Conservation (phyloP, 495 filamentous ascomycete genomes). For the Aspergillus kassunensis region DNA sequence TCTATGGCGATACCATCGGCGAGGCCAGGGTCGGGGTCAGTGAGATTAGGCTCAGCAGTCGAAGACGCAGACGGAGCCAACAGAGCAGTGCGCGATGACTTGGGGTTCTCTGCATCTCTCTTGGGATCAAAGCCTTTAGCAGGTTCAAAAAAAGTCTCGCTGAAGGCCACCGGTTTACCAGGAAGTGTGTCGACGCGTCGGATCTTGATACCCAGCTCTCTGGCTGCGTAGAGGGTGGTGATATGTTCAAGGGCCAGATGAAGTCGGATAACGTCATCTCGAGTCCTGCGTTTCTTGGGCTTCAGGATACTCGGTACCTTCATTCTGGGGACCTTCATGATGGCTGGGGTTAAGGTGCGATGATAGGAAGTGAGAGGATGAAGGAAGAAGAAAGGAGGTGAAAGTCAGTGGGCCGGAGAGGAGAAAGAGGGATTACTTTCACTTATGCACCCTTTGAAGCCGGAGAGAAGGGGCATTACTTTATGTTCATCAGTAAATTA, state of each 20-base stretch:
- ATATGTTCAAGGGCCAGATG: not conserved
- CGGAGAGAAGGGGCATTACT: too few relatives aligned
- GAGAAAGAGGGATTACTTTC: too few relatives aligned
- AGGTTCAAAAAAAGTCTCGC: too few relatives aligned
- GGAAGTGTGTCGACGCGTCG: not conserved
- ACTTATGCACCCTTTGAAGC: too few relatives aligned
- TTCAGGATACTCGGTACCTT: not conserved
- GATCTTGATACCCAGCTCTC: not conserved
- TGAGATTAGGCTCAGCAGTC: too few relatives aligned
- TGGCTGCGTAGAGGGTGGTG: not conserved
- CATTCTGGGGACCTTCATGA: not conserved
- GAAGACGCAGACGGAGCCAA: too few relatives aligned
- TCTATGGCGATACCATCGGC: too few relatives aligned
- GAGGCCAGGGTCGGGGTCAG: too few relatives aligned
- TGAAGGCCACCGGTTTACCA: not conserved
- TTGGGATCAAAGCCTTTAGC: too few relatives aligned
- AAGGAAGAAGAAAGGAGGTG: not conserved
- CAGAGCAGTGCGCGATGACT: too few relatives aligned
- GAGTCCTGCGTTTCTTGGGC: not conserved
- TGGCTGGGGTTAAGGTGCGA: not conserved
- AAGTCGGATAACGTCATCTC: not conserved
- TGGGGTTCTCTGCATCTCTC: too few relatives aligned
- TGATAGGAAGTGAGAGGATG: not conserved
- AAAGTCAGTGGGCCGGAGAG: too few relatives aligned
- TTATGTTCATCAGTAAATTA: not conserved